These are phyloP conservation scores for Daldinia vernicosa DNA, from an alignment of 495 filamentous ascomycete species.

Conservation along the genomic window DNA sequence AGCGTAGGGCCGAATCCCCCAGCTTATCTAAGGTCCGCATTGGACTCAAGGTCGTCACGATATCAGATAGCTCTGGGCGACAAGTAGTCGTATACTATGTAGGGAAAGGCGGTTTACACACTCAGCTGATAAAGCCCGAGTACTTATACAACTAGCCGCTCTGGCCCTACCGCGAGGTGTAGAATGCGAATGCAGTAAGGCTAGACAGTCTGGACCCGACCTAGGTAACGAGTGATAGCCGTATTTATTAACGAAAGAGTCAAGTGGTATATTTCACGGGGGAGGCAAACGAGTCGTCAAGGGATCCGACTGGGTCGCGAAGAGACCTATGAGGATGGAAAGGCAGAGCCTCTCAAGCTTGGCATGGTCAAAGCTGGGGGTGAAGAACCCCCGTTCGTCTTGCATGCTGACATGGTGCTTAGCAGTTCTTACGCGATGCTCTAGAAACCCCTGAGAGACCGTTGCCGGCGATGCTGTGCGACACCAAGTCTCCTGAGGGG, in stretches of 20 bases:
- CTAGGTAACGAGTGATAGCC: constrained; percentile 22
- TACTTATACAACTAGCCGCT: constrained; percentile 9
- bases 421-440: constrained; percentile 29
- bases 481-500: constrained; percentile 39
- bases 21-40: constrained; percentile 7
- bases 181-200: constrained; percentile 35
- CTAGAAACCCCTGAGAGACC: constrained; percentile 24
- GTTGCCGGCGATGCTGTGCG: constrained; percentile 34
- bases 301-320: constrained; percentile 40
- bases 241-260: constrained; percentile 23
- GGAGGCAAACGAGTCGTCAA: constrained; percentile 34
- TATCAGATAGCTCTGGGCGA: background rate
- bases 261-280: constrained; percentile 23
- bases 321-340: constrained; percentile 34
- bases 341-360: constrained; percentile 42
- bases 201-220: constrained; percentile 31
- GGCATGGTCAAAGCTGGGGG: constrained; percentile 32
- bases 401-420: constrained; percentile 39
- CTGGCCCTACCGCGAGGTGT: constrained; percentile 21
- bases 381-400: constrained; percentile 9
- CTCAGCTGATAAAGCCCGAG: background rate
- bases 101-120: constrained; percentile 12
- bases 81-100: background rate
- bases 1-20: constrained; percentile 22
- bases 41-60: background rate